phyloP scores from a whole-genome alignment of 805 yeast species.

The Peterozyma xylosa region DNA sequence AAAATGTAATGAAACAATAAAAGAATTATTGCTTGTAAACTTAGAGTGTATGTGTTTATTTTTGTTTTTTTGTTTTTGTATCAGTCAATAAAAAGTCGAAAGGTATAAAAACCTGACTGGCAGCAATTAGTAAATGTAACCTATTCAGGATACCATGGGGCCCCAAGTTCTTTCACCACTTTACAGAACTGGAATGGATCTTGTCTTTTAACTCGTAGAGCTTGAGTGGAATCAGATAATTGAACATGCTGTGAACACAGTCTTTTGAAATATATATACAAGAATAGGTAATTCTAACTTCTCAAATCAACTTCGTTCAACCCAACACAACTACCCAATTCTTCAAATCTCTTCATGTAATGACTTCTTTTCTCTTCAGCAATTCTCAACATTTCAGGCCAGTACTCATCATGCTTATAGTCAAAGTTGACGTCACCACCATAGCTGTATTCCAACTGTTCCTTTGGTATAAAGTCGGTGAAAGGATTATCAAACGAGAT shows the following conservation, averaged over 20 bases:
- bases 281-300: constrained; percentile 6
- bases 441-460: constrained; percentile 75
- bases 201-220: no score
- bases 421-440: constrained; percentile 84
- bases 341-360: constrained; percentile 61
- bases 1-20: constrained; percentile 15
- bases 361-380: constrained; percentile 50
- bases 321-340: constrained; percentile 70
- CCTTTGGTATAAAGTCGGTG: constrained; percentile 69
- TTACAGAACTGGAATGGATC: no score
- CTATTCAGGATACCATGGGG: no score
- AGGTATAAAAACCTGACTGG: no score
- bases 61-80: background rate
- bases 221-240: no score
- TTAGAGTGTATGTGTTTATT: constrained; percentile 17
- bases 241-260: no score
- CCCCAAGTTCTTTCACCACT: no score
- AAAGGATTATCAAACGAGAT: constrained; percentile 89
- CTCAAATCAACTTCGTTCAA: constrained; percentile 79
- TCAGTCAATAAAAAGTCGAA: background rate
- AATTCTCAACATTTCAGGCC: constrained; percentile 62
- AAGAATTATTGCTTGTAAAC: constrained; percentile 12
- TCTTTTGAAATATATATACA: background rate
- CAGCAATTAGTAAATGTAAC: no score
- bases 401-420: constrained; percentile 73